Evolutionary conservation across 1,284 basidiomycete species (phyloP).

Genomic region (Leccinum proliferum): DNA sequence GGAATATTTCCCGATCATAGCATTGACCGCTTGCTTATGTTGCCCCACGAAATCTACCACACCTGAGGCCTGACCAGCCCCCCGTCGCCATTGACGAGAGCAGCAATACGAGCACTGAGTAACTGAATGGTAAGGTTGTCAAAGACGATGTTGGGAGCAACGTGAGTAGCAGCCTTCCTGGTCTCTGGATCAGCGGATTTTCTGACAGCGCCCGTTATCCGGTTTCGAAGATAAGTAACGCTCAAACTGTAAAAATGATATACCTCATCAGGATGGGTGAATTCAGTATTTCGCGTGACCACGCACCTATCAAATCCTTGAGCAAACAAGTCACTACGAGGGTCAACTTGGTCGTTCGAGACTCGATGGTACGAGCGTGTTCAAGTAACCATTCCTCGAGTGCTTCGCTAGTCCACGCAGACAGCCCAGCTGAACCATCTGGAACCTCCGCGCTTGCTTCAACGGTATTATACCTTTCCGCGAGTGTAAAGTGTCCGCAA

Average conservation of each 20-base stretch:
- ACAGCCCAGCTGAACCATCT: slow-evolving; percentile 2
- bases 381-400: slow-evolving; percentile 25
- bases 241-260: slow-evolving; percentile 16
- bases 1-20: slow-evolving; percentile 14
- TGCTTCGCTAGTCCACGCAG: slow-evolving; percentile 18
- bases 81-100: slow-evolving; percentile 1
- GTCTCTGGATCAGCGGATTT: slow-evolving; percentile 2
- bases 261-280: background rate
- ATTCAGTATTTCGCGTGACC: background rate
- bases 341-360: slow-evolving; percentile 9
- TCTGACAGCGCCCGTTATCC: slow-evolving; percentile 20
- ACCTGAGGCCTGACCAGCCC: background rate
- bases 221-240: slow-evolving; percentile 26
- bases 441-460: slow-evolving; percentile 18
- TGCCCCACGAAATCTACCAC: background rate
- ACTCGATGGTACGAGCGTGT: slow-evolving; percentile 23
- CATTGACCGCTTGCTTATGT: slow-evolving; percentile 5
- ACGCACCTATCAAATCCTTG: slow-evolving; percentile 32
- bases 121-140: slow-evolving; percentile 13
- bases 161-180: background rate
- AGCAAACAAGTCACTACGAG: slow-evolving; percentile 22
- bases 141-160: slow-evolving; percentile 18
- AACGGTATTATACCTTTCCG: slow-evolving; percentile 24
- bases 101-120: slow-evolving; percentile 7
- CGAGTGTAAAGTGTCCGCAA: background rate